Conservation (phyloP, 441 rosid genomes). For the Gossypium armourianum region DNA sequence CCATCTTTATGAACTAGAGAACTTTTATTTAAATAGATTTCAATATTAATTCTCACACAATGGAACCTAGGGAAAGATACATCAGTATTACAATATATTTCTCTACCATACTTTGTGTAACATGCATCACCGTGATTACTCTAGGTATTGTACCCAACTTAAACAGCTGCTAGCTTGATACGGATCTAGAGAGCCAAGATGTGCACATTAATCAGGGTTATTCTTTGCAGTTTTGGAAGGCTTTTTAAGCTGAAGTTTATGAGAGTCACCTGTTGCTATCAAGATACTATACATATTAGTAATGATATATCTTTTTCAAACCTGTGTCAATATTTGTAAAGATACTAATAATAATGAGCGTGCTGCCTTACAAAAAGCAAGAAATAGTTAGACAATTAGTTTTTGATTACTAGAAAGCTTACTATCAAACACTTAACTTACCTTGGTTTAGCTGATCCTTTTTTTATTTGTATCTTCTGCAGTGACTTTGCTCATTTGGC, state of each 20-base stretch:
- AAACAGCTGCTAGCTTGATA: neutral
- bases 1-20: neutral
- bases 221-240: neutral
- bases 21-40: neutral
- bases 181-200: neutral
- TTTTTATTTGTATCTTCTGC: constrained; percentile 17
- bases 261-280: neutral
- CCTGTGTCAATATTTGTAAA: neutral
- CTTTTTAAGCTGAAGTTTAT: neutral
- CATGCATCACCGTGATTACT: neutral
- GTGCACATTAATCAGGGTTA: neutral
- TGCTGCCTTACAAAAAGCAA: neutral
- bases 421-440: neutral
- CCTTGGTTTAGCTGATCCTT: constrained; percentile 11
- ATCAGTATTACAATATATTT: neutral
- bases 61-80: constrained; percentile 2
- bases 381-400: neutral
- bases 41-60: neutral
- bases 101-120: neutral
- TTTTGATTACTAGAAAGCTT: neutral
- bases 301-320: neutral
- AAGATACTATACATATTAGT: neutral
- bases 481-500: constrained; percentile 35
- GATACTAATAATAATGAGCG: neutral
- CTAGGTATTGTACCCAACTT: neutral